phyloP scores from a whole-genome alignment of 345 rosid species.

The Ceriops tagal region DNA sequence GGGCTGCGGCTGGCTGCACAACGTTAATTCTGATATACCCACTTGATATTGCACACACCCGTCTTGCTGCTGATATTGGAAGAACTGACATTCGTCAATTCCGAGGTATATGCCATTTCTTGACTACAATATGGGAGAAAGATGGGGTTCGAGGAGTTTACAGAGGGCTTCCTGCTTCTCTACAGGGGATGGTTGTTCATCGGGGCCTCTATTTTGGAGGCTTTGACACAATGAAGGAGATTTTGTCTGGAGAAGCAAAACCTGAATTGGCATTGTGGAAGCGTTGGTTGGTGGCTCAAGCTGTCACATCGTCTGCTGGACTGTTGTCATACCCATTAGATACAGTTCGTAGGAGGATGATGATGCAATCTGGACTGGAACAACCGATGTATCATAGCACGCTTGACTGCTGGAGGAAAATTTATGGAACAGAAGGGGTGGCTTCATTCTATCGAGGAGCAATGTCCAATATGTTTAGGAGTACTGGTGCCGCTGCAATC shows the following conservation, averaged over 20 bases:
- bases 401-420: constrained; percentile 76
- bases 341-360: constrained; percentile 86
- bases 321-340: constrained; percentile 79
- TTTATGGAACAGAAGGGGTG: constrained; percentile 67
- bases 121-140: constrained; percentile 58
- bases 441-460: constrained; percentile 86
- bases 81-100: constrained; percentile 78
- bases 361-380: constrained; percentile 95
- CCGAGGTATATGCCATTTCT: constrained; percentile 76
- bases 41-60: constrained; percentile 88
- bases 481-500: constrained; percentile 89
- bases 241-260: constrained; percentile 49
- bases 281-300: constrained; percentile 86
- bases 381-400: constrained; percentile 65
- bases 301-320: constrained; percentile 86
- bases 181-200: constrained; percentile 84
- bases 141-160: constrained; percentile 84
- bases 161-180: constrained; percentile 86
- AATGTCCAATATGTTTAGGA: constrained; percentile 75
- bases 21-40: constrained; percentile 79
- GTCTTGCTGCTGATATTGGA: constrained; percentile 87
- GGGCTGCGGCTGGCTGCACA: constrained; percentile 90
- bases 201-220: constrained; percentile 91
- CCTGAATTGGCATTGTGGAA: constrained; percentile 72
- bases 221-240: constrained; percentile 82